Conservation (phyloP, 1,284 basidiomycete species). For the Cryptococcus sp. region DNA sequence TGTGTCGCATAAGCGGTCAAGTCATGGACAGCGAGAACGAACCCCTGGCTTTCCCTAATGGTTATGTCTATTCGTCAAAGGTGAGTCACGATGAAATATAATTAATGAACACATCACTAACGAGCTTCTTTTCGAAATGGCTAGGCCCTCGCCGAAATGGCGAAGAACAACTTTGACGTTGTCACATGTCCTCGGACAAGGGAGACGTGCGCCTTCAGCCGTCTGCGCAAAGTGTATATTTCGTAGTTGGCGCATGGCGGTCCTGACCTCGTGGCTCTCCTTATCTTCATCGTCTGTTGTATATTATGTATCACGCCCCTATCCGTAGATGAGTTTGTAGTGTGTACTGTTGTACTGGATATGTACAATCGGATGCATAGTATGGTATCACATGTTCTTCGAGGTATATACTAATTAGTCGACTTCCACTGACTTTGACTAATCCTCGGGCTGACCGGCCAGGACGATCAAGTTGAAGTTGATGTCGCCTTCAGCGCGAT, state of each 20-base stretch:
- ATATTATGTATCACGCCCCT: neutral
- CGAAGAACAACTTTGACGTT: slow-evolving; percentile 66
- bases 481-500: slow-evolving; percentile 46
- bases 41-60: slow-evolving; percentile 88
- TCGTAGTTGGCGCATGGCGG: slow-evolving; percentile 54
- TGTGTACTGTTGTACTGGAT: neutral
- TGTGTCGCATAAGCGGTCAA: slow-evolving; percentile 83
- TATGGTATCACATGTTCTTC: neutral
- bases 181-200: slow-evolving; percentile 81
- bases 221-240: slow-evolving; percentile 83
- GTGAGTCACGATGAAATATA: slow-evolving; percentile 56
- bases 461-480: slow-evolving; percentile 54
- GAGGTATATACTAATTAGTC: no score
- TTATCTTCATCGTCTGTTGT: neutral
- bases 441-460: slow-evolving; percentile 44
- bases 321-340: neutral
- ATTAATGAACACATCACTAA: neutral
- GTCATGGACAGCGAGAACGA: slow-evolving; percentile 94
- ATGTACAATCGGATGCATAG: neutral
- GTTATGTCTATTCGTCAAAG: slow-evolving; percentile 88
- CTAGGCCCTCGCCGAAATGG: slow-evolving; percentile 81
- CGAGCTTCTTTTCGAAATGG: slow-evolving; percentile 2
- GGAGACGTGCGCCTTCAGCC: slow-evolving; percentile 64
- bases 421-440: neutral
- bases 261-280: no score